Evolutionary conservation across 2,329 filamentous ascomycete genomes (phyloP).

Genomic region (Myriangium duriaei): DNA sequence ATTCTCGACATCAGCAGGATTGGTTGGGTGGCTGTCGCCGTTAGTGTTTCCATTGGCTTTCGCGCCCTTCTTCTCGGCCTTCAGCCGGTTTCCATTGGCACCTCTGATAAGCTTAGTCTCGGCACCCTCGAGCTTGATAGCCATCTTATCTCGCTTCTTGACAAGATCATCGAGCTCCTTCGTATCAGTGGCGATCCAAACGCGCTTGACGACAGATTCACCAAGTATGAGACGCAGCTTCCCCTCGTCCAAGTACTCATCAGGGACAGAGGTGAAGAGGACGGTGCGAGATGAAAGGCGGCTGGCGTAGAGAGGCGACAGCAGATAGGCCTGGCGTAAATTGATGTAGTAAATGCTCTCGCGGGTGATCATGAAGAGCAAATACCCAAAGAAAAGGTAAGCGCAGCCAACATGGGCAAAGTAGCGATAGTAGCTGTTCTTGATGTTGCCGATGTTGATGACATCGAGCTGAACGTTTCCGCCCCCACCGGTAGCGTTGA

Average conservation of each 20-base stretch:
- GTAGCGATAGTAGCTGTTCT: constrained; percentile 50
- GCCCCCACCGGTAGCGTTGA: constrained; percentile 73
- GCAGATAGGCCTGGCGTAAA: constrained; percentile 78
- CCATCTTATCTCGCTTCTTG: constrained; percentile 65
- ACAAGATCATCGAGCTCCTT: constrained; percentile 70
- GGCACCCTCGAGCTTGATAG: constrained; percentile 71
- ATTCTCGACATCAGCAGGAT: constrained; percentile 31
- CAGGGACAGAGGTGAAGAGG: constrained; percentile 74
- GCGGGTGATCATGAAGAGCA: constrained; percentile 77
- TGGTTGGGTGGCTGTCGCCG: not conserved
- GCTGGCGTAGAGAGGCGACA: constrained; percentile 71
- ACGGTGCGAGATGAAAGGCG: constrained; percentile 85
- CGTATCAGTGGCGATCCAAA: constrained; percentile 74
- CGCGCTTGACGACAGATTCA: constrained; percentile 44
- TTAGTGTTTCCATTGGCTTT: constrained; percentile 41
- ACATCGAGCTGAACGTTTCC: constrained; percentile 56
- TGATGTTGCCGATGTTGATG: constrained; percentile 67
- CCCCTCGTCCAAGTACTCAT: constrained; percentile 63
- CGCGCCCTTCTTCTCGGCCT: constrained; percentile 47
- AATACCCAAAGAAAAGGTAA: constrained; percentile 64
- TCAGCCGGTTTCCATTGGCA: constrained; percentile 60
- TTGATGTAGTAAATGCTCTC: constrained; percentile 90
- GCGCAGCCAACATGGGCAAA: constrained; percentile 72
- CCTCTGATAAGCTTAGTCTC: constrained; percentile 75
- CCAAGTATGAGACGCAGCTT: constrained; percentile 72